phyloP scores from a whole-genome alignment of 202 grass and related monocot genomes.

The Elaeis oleifera region DNA sequence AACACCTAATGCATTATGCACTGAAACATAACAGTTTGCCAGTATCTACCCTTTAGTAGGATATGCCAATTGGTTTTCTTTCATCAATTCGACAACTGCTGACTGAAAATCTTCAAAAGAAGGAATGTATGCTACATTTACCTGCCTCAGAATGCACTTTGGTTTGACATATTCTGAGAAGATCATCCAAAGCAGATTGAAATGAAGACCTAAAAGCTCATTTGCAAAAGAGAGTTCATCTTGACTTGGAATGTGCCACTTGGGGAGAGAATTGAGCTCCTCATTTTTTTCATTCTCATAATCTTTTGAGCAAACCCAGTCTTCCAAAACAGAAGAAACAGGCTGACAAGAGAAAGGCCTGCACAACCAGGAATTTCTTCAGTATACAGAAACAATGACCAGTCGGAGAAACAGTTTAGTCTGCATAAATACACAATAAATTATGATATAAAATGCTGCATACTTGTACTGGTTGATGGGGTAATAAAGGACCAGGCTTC shows the following conservation, averaged over 20 bases:
- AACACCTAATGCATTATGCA: no score
- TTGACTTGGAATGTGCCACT: constrained; percentile 74
- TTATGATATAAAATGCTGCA: constrained; percentile 20
- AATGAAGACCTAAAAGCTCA: constrained; percentile 71
- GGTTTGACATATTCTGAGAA: constrained; percentile 57
- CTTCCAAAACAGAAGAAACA: constrained; percentile 59
- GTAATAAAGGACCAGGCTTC: constrained; percentile 72
- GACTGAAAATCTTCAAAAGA: no score
- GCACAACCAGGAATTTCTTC: constrained; percentile 22
- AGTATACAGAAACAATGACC: not conserved
- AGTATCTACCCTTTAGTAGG: no score
- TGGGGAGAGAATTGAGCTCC: constrained; percentile 49
- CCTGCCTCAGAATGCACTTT: constrained; percentile 58
- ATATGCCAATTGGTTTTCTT: no score
- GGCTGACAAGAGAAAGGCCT: constrained; percentile 55
- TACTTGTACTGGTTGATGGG: constrained; percentile 84
- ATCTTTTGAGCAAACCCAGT: constrained; percentile 82
- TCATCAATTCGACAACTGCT: no score
- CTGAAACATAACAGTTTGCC: no score
- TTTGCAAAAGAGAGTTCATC: constrained; percentile 89
- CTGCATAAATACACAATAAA: constrained; percentile 22
- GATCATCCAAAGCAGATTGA: constrained; percentile 74
- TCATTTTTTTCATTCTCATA: constrained; percentile 40
- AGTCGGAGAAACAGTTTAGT: constrained; percentile 7
- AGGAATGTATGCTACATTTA: not conserved